Evolutionary conservation across 345 rosid species (phyloP).

Genomic region (Lagerstroemia speciosa): DNA sequence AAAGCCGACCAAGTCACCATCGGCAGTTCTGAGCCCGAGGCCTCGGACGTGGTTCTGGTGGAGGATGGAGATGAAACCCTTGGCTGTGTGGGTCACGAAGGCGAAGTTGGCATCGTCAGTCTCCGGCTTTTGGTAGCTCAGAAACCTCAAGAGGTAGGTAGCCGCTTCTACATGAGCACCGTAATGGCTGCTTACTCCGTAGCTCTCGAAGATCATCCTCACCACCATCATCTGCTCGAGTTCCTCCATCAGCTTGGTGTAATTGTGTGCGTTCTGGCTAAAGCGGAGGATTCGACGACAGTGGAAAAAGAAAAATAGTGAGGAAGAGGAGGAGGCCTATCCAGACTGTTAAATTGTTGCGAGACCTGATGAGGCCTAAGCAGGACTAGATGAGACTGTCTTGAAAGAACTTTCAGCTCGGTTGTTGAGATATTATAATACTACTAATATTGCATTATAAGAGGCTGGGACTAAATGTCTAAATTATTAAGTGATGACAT

Average conservation of each 20-base stretch:
- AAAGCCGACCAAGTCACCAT: slow-evolving; percentile 41
- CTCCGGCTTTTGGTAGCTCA: slow-evolving; percentile 32
- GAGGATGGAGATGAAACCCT: slow-evolving; percentile 49
- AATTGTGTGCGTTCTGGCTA: slow-evolving; percentile 35
- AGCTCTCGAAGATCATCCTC: slow-evolving; percentile 50
- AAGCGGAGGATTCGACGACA: no score
- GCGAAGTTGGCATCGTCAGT: slow-evolving; percentile 35
- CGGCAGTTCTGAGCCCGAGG: slow-evolving; percentile 32
- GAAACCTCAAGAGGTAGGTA: slow-evolving; percentile 43
- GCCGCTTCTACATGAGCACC: slow-evolving; percentile 29
- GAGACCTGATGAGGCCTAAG: no score
- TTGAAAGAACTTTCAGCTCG: no score
- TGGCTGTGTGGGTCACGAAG: slow-evolving; percentile 50
- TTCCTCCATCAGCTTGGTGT: slow-evolving; percentile 28
- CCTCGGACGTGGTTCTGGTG: slow-evolving; percentile 54
- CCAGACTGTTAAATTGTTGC: no score
- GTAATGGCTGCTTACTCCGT: slow-evolving; percentile 28
- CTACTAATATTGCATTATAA: no score
- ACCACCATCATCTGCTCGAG: slow-evolving; percentile 36
- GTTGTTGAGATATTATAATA: no score
- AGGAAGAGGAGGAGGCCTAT: no score
- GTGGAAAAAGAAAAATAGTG: no score
- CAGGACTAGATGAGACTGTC: no score
- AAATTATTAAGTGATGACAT: no score
- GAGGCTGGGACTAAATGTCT: no score